Percentiles rank a stretch among this genome's conserved stretches.
These are phyloP conservation scores for Trebouxiophyceae sp. DNA, from an alignment of 163 green algal species.

Conservation along the genomic window DNA sequence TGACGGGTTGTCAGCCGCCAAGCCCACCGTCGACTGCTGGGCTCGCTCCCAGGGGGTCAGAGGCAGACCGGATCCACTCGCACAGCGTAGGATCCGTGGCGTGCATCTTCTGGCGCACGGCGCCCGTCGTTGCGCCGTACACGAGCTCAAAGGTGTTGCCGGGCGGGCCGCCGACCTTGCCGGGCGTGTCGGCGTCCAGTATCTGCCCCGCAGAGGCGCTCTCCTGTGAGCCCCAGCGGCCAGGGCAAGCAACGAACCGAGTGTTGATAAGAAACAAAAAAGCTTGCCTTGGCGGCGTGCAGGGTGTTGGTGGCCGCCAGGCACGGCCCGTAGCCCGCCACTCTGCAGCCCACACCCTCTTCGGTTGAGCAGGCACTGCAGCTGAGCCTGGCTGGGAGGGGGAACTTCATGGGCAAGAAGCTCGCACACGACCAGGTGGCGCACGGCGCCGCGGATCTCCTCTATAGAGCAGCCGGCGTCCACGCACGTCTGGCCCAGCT, in stretches of 20 bases:
- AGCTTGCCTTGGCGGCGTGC: constrained; percentile 30
- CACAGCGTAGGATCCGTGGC: constrained; percentile 39
- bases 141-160: constrained; percentile 61
- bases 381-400: neutral
- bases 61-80: constrained; percentile 36
- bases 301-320: constrained; percentile 42
- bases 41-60: neutral
- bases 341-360: neutral
- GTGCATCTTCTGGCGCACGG: constrained; percentile 44
- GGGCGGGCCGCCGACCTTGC: constrained; percentile 42
- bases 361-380: neutral
- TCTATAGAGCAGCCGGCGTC: constrained; percentile 16
- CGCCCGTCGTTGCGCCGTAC: constrained; percentile 35
- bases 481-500: constrained; percentile 23
- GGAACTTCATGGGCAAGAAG: neutral
- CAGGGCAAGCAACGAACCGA: too few species aligned
- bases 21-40: neutral
- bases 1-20: neutral
- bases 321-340: constrained; percentile 39
- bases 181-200: constrained; percentile 30
- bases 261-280: neutral
- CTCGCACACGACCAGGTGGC: constrained; percentile 48
- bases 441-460: constrained; percentile 37
- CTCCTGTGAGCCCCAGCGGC: too few species aligned
- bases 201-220: constrained; percentile 18